Conservation (phyloP, 2,329 filamentous ascomycete species). For the Fusarium protoensiforme region DNA sequence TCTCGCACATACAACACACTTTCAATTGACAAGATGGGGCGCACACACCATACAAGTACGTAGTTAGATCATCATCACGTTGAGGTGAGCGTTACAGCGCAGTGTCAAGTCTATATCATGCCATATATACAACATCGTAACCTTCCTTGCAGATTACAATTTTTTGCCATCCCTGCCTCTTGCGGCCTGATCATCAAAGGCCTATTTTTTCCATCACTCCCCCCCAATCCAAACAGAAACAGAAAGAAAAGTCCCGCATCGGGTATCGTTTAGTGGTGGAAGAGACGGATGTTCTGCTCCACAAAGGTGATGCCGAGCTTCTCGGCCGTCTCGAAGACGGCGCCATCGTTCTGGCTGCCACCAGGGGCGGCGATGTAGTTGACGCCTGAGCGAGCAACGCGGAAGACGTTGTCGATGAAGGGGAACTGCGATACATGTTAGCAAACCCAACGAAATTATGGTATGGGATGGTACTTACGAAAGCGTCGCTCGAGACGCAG, state of each 20-base stretch:
- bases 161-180: not conserved
- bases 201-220: not conserved
- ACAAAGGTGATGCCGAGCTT: slow-evolving; percentile 94
- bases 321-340: slow-evolving; percentile 89
- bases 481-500: slow-evolving; percentile 92
- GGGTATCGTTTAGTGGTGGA: slow-evolving; percentile 38
- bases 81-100: slow-evolving; percentile 20
- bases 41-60: not conserved
- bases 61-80: slow-evolving; percentile 26
- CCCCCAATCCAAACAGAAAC: not conserved
- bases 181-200: not conserved
- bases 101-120: slow-evolving; percentile 3
- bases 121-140: not conserved
- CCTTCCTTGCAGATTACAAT: not conserved
- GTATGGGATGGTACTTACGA: slow-evolving; percentile 70
- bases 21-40: slow-evolving; percentile 2
- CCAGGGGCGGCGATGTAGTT: slow-evolving; percentile 96
- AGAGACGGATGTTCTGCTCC: slow-evolving; percentile 83
- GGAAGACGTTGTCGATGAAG: slow-evolving; percentile 98
- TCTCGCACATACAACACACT: not conserved
- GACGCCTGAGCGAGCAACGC: slow-evolving; percentile 85
- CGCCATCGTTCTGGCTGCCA: slow-evolving; percentile 86
- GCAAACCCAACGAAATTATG: not conserved
- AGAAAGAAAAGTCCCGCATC: slow-evolving; percentile 13
- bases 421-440: slow-evolving; percentile 75